Base-by-base conservation (phyloP, 1,284 basidiomycete genomes). In the Melanopsichium pennsylvanicum region DNA sequence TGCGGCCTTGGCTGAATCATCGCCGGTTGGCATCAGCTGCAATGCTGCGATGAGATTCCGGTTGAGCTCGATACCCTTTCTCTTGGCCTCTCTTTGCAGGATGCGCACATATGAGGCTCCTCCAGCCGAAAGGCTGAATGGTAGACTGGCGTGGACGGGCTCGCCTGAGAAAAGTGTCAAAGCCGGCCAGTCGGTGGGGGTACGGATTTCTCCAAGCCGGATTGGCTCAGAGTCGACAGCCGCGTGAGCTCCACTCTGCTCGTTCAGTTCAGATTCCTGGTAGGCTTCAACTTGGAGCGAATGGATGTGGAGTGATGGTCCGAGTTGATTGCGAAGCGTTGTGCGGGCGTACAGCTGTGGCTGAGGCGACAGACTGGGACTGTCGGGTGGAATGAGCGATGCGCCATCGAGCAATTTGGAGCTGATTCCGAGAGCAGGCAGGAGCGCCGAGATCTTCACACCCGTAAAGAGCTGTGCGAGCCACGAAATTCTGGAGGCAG, bases 251-350 rank as follows among this genome's bases (percentile, higher is more conserved):
- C 18, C 9, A 15, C 6, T 7, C 3, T 22, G 40, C 5, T 38
- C 19, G 27, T 51, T 39, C 12, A 19, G 27, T 12, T 52, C 55
- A 8, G 25, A 21, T 12, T 57, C 62, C 15, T 67, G 56, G 19
- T 37, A 49, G 1, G 58, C 69, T 12, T 52, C 27, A 21, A 70
- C 73, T 16, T 40, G 34, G 32, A 75, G 64, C 6, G 62, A 44
- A 18, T 56, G 42, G 29, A 75, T 48, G 21, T 45, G 47, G 3
- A 75, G 47, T 13, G 62, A 57, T 13, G 59, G 70, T 12, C 60
- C 72, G 9, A 75, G 51, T 21, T 70, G 50, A 34, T 75, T 75
- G 40, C 69, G 49, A 13, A 75, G 59, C 9, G 72, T 75, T 11
- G 72, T 56, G 13, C 73, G 54, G 15, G 70, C 72, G 13, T 54